Evolutionary conservation across 345 rosid species (phyloP).

Genomic region (Aegle marmelos): DNA sequence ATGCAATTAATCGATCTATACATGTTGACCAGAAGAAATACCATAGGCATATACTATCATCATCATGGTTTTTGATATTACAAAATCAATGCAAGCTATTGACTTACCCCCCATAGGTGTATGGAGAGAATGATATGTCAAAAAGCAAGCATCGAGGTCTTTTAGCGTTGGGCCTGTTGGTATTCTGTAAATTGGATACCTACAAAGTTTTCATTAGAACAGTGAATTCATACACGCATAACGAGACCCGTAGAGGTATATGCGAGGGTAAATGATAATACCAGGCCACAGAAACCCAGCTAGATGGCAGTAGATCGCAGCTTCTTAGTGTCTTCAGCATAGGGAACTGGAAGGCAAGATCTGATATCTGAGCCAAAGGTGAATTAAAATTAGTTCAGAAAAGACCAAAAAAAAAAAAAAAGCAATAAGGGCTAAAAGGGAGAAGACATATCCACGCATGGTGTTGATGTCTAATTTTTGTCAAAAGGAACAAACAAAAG

Average conservation of each 20-base stretch:
- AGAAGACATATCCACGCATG: neutral
- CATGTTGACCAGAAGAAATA: neutral
- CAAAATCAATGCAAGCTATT: neutral
- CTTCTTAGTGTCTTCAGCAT: constrained; percentile 66
- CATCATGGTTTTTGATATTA: neutral
- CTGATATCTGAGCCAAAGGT: constrained; percentile 48
- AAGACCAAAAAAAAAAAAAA: neutral
- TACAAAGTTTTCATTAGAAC: constrained; percentile 15
- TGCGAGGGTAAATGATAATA: constrained; percentile 17
- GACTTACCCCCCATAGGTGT: constrained; percentile 51
- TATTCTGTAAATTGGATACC: constrained; percentile 94
- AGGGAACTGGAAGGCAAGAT: constrained; percentile 61
- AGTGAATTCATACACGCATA: constrained; percentile 4
- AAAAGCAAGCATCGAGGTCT: constrained; percentile 93
- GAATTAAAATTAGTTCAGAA: neutral
- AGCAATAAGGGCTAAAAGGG: neutral
- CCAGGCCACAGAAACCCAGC: constrained; percentile 99
- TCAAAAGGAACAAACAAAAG: neutral
- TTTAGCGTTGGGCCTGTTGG: constrained; percentile 85
- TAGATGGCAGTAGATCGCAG: constrained; percentile 60
- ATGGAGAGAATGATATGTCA: constrained; percentile 79
- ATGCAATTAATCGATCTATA: neutral
- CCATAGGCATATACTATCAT: neutral
- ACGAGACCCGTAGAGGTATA: neutral
- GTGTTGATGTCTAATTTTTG: neutral